Evolutionary conservation across 2,329 filamentous ascomycete species (phyloP).

Genomic region (Beauveria rudraprayagi): DNA sequence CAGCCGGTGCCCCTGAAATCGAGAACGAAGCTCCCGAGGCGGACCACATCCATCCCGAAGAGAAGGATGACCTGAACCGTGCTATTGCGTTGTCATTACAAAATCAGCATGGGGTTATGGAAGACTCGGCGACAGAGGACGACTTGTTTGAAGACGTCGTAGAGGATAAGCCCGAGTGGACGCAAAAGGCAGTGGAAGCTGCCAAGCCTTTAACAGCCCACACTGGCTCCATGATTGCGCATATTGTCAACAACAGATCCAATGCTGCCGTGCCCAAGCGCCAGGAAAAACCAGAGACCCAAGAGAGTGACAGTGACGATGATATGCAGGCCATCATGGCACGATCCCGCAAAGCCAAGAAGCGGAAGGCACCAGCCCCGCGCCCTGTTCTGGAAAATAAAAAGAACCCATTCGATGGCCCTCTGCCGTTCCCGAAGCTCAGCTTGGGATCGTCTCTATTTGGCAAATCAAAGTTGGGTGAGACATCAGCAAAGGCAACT

Average conservation of each 20-base stretch:
- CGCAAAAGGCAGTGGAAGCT: conserved; percentile 42
- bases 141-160: conserved; percentile 44
- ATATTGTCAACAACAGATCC: conserved; percentile 65
- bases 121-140: conserved; percentile 28
- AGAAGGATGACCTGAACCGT: conserved; percentile 58
- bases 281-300: conserved; percentile 16
- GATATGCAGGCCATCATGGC: conserved; percentile 71
- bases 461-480: conserved; percentile 29
- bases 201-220: conserved; percentile 43
- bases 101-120: conserved; percentile 43
- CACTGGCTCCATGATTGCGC: conserved; percentile 57
- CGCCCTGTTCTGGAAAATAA: conserved; percentile 40
- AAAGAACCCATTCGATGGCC: conserved; percentile 63
- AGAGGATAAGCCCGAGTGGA: conserved; percentile 40
- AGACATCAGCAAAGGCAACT: neutral
- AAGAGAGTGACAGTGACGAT: conserved; percentile 65
- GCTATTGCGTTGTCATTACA: conserved; percentile 82
- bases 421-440: conserved; percentile 84
- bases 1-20: conserved; percentile 18
- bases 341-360: conserved; percentile 55
- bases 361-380: conserved; percentile 34
- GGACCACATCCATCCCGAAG: conserved; percentile 30
- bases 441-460: conserved; percentile 58
- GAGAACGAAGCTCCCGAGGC: conserved; percentile 25
- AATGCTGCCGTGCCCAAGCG: conserved; percentile 49